phyloP scores from a whole-genome alignment of 352 stramenopile genomes.

The Phytophthora sp. region DNA sequence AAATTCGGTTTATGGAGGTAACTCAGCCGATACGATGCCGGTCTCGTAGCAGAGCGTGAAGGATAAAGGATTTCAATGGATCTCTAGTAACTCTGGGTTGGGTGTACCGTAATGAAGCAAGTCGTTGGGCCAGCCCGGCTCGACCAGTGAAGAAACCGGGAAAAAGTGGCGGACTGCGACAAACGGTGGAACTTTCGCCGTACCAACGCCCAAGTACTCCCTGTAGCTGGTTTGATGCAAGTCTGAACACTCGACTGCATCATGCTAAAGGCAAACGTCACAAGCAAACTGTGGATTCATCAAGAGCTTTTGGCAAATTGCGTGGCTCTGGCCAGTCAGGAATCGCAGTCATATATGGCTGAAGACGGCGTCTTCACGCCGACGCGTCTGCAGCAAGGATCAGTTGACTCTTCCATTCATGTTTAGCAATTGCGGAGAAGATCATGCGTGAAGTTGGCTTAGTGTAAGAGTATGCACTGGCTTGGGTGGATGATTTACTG shows the following conservation, averaged over 20 bases:
- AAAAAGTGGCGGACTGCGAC: constrained; percentile 5
- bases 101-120: constrained; percentile 6
- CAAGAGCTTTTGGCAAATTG: constrained; percentile 9
- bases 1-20: background rate
- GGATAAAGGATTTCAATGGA: constrained; percentile 6
- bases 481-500: constrained; percentile 1
- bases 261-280: constrained; percentile 2
- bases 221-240: constrained; percentile 8
- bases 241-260: constrained; percentile 1
- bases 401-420: constrained; percentile 3
- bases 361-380: constrained; percentile 9
- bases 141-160: constrained; percentile 1
- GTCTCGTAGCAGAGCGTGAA: background rate
- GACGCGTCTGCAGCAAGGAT: constrained; percentile 5
- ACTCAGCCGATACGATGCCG: no score
- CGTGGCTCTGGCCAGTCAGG: background rate
- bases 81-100: constrained; percentile 1
- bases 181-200: constrained; percentile 7
- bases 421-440: constrained; percentile 9
- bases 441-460: constrained; percentile 1
- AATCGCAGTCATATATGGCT: constrained; percentile 4
- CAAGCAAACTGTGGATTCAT: constrained; percentile 11
- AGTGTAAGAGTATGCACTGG: constrained; percentile 6
- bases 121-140: constrained; percentile 1
- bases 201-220: background rate